Evolutionary conservation across 495 filamentous ascomycete genomes (phyloP), one percentile per base, ranked within the genome.

Genomic region (Daldinia decipiens): DNA sequence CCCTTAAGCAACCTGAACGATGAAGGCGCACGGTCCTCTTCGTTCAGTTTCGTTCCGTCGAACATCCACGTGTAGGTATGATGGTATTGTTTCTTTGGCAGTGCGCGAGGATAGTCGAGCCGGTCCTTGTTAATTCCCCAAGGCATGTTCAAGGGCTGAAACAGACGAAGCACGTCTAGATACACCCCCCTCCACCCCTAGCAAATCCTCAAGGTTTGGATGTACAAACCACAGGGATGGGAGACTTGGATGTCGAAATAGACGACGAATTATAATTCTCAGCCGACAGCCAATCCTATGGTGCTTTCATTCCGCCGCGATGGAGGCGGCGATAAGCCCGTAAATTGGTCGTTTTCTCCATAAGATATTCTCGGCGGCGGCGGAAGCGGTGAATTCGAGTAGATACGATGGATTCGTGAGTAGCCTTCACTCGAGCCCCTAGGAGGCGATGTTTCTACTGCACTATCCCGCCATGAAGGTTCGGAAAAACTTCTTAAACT

Each of bases 281-380:
- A 85, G 3, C 82, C 82, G 43, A 85, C 80, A 3, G 82, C 82
- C 34, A 79, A 71, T 9, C 83, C 83, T 64, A 84, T 84, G 17
- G 38, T 66, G 36, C 78, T 76, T 9, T 79, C 74, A 17, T 77
- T 72, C 32, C 72, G 77, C 24, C 80, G 72, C n/a, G 76, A 70
- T 17, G 81, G 78, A 31, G 81, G 78, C 6, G 83, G 80, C 17
- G 79, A 80, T 11, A 81, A 59, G 0, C 79, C 80, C 9, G 72
- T 78, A 4, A 79, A 63, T 31, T 78, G 45, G 43, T 76, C 71
- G 31, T 79, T 79, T 11, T 83, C 79, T 29, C 77, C 78, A 34
- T 81, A 73, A 1, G 78, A 80, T 9, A 79, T 36, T 65, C 78
- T 63, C 19, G 81, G 81, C 24, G 82, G 79, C 24, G 81, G 81